Evolutionary conservation across 225 moss, liverwort and hornwort species (phyloP), one percentile per base, ranked within the genome.

Genomic region (Pleurozium schreberi): DNA sequence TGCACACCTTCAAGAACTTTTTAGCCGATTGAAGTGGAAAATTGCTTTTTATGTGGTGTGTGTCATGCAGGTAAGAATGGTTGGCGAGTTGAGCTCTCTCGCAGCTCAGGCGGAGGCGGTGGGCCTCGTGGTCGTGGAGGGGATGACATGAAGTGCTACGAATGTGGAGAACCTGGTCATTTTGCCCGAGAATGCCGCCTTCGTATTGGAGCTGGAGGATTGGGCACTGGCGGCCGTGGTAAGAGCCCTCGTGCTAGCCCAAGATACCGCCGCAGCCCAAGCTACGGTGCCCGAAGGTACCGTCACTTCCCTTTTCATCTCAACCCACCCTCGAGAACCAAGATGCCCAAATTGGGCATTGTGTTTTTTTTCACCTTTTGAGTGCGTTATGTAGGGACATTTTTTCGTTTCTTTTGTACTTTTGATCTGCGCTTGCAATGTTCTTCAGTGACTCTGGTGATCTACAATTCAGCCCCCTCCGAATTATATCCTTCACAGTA

Each of bases 101-200:
- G 99, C 58, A 99, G 99, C 88, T 97, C 99, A 85, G 99, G 99
- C 89, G 99, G 99, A 84, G 99, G 96, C 27, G 99, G 99, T 49
- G 99, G 99, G 49, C 97, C 99, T 70, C 96, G 99, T 77, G 96
- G 99, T 83, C 95, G 99, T 81, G 99, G 99, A 84, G 99, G 99
- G 20, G 99, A 99, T 90, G 99, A 99, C 71, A 99, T 99, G 99
- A 99, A 99, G 70, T 99, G 99, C 69, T 99, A 99, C 47, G 99
- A 99, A 89, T 99, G 99, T 93, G 99, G 99, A 84, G 99, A 99
- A 84, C 99, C 99, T 79, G 99, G 99, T 58, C 99, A 99, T 89
- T 99, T 99, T 87, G 99, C 99, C 12, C 93, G 99, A 69, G 99
- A 99, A 80, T 99, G 99, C 75, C 96, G 99, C 27, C 94, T 99